Percentiles rank a stretch among this genome's conserved stretches.
These are phyloP conservation scores for Adenanthera pavonina DNA, from an alignment of 306 rosid species.

Conservation along the genomic window DNA sequence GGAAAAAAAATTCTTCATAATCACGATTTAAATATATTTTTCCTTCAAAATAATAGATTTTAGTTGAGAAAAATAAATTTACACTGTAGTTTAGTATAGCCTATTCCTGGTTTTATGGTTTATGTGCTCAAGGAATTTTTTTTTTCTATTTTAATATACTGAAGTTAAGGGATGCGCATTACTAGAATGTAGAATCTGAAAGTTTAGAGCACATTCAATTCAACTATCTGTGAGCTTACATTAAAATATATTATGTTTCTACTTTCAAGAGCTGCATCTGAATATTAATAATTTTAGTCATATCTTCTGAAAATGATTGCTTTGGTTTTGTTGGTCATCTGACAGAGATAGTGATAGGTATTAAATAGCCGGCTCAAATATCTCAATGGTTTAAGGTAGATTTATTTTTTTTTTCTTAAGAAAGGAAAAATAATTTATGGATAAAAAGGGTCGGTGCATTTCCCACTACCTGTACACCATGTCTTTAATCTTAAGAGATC, in stretches of 20 bases:
- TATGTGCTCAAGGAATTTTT: background rate
- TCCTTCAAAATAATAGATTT: too few species aligned
- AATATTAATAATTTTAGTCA: background rate
- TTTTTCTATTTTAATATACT: background rate
- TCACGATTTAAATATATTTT: too few species aligned
- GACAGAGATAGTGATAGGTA: background rate
- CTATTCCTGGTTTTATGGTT: too few species aligned
- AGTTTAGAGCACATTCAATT: background rate
- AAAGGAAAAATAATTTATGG: background rate
- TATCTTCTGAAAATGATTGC: conserved; percentile 15
- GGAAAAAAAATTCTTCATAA: too few species aligned
- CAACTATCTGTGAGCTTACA: background rate
- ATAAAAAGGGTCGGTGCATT: background rate
- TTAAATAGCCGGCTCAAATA: background rate
- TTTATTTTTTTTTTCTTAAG: background rate
- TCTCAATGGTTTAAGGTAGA: background rate
- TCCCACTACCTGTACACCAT: too few species aligned
- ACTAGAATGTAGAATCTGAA: background rate
- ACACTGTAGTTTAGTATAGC: background rate
- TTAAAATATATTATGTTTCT: conserved; percentile 10
- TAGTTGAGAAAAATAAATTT: too few species aligned
- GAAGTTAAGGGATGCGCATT: background rate
- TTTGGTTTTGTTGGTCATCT: conserved; percentile 24
- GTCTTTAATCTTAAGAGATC: too few species aligned
- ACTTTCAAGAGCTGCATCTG: conserved; percentile 14